Evolutionary conservation across 208 protist species (phyloP), one percentile per base, ranked within the genome.

Genomic region (Leishmania arabica): DNA sequence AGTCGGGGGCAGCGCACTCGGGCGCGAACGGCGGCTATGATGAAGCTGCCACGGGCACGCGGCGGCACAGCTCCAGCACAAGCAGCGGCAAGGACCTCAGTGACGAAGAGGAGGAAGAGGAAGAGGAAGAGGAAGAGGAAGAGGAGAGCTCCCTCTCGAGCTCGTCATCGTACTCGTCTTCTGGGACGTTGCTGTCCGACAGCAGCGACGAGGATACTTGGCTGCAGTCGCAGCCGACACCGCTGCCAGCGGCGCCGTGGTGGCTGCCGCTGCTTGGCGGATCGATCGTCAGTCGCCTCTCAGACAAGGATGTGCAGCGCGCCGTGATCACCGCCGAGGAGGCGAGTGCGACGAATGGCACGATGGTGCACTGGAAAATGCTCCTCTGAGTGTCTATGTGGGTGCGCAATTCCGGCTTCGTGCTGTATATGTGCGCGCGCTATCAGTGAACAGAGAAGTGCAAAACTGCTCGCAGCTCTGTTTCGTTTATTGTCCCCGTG

Each of bases 191-290:
- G 17, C 24, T 56, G 17, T 40, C 17, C 64, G 85, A 86, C 3
- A 51, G 62, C 51, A 82, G 77, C 78, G 84, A 82, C 3, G 66
- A 82, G 37, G 78, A 84, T 51, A 3, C 73, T 17, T 84, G 83
- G 84, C 72, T 92, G 4, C 60, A 78, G 8, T 27, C 88, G 49
- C 89, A 92, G 69, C 82, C 77, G 8, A 75, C 80, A 9, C 86
- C 90, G 19, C 62, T 94, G 4, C 78, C 80, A 49, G 71, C 85
- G 9, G 69, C 81, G 7, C 90, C 92, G 11, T 93, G 90, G 90
- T 82, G 85, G 84, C 65, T 93, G 2, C 84, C 90, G 60, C 56
- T 95, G 13, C n/a, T 95, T 11, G 91, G 91, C 8, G 91, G 82
- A 5, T 93, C 89, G 0, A 66, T 95, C 21, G 83, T 93, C 34